Evolutionary conservation across 352 stramenopile genomes (phyloP), one percentile per base, ranked within the genome.

Genomic region (Globisporangium mamillatum): DNA sequence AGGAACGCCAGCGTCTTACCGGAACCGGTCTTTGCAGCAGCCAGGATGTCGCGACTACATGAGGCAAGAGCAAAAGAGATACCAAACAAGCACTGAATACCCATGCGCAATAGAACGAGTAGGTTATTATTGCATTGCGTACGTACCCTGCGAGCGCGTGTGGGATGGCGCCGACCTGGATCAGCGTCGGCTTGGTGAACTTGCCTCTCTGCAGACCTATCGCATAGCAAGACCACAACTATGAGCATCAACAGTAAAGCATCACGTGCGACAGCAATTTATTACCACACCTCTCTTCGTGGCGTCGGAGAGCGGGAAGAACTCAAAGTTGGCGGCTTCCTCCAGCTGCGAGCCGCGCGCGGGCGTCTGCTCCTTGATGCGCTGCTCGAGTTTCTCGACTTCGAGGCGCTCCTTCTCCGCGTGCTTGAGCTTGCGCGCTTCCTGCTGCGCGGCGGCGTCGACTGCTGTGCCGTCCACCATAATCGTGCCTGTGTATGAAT

Each of bases 1-100:
- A 98, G 65, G 77, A 97, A 97, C 41, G 96, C 93, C 32, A 97
- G 85, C 59, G 96, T 99, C 77, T 99, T 99, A 22, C 95, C 94
- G 5, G 85, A 97, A 10, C 95, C 95, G 0, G 95, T 98, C 75
- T 97, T 98, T 53, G 94, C 95, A 1, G 92, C 92, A 4, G 87
- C 94, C 4, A 98, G 80, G 60, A 98, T 92, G 68, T 98, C 95
- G 27, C 92, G 89, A 0, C 89, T 72, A 53, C 27, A n/a, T 32
- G 8, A 3, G 27, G 10, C 72, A 32, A 10, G 1, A 41, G 14
- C 0, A 60, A 7, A 7, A 32, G 29, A 32, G 29, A 32, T 8
- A 32, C 29, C 29, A 32, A 32, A 32, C 29, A 32, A 32, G 29
- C 8, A 32, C 0, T 32, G 29, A 32, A 4, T 32, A 32, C 29